These are phyloP conservation scores for Termitomyces sp. DNA, from an alignment of 768 basidiomycete genomes.

Conservation along the genomic window DNA sequence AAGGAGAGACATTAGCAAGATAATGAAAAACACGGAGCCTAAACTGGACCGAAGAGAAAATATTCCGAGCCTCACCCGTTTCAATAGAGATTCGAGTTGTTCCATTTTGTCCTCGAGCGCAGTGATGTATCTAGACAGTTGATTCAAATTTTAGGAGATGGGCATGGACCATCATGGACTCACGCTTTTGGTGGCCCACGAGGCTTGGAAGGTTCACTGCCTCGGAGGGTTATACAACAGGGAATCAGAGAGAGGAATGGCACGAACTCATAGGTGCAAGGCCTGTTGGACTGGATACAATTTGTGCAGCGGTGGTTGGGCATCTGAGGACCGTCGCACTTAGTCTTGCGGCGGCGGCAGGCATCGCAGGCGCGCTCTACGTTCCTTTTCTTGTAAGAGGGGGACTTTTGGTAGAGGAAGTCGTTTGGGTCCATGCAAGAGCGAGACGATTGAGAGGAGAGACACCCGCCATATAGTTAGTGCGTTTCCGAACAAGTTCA, in stretches of 20 bases:
- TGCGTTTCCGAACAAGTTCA: slow-evolving; percentile 9
- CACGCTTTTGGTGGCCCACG: slow-evolving; percentile 68
- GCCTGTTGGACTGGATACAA: slow-evolving; percentile 45
- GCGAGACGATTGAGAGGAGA: slow-evolving; percentile 3
- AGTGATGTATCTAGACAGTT: slow-evolving; percentile 44
- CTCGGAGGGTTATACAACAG: not conserved
- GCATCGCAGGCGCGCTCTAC: slow-evolving; percentile 57
- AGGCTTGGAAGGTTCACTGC: slow-evolving; percentile 60
- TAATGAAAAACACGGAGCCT: not conserved
- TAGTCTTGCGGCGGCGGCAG: slow-evolving; percentile 55
- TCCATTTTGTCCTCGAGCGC: slow-evolving; percentile 58
- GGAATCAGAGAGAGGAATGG: not conserved
- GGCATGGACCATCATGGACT: slow-evolving; percentile 20
- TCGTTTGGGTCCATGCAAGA: slow-evolving; percentile 12
- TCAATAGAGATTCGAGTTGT: slow-evolving; percentile 49
- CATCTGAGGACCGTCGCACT: slow-evolving; percentile 57
- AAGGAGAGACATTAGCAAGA: not conserved
- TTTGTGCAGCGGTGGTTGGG: slow-evolving; percentile 52
- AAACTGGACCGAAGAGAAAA: not conserved
- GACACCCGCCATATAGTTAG: slow-evolving; percentile 8
- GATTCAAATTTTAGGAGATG: not conserved
- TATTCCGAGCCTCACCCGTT: slow-evolving; percentile 43
- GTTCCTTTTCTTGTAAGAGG: slow-evolving; percentile 35
- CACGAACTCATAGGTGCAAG: slow-evolving; percentile 59
- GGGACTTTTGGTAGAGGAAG: not conserved